Conservation (phyloP, 108 stramenopile species). For the Cylindrotheca fusiformis region DNA sequence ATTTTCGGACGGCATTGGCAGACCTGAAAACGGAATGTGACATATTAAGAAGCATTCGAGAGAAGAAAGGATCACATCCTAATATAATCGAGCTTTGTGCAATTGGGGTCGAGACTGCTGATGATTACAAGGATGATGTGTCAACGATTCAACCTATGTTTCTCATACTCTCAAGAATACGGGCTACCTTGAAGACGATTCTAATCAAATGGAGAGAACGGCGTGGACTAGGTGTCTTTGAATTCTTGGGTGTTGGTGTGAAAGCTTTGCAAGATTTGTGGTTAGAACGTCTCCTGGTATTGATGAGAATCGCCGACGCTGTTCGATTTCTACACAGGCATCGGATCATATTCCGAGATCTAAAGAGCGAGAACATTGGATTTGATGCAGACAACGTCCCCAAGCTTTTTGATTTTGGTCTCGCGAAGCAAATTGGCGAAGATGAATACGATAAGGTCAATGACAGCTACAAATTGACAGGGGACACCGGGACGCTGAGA, state of each 20-base stretch:
- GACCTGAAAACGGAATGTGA: not conserved
- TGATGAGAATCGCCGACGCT: conserved; percentile 21
- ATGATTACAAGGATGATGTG: not conserved
- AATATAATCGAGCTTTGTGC: conserved; percentile 28
- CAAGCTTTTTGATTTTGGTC: conserved; percentile 36
- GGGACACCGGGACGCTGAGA: conserved; percentile 13
- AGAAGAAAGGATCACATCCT: not conserved
- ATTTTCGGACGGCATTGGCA: not conserved
- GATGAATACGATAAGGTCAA: conserved; percentile 3
- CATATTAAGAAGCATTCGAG: not conserved
- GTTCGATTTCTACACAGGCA: conserved; percentile 20
- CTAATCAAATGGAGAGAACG: conserved; percentile 49
- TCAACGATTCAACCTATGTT: conserved; percentile 39
- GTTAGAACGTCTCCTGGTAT: conserved; percentile 16
- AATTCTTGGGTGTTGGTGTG: conserved; percentile 1
- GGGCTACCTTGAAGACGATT: conserved; percentile 25
- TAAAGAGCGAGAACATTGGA: conserved; percentile 21
- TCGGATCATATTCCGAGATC: conserved; percentile 24
- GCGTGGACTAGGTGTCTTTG: not conserved
- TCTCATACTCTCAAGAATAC: conserved; percentile 42
- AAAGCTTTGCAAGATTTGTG: conserved; percentile 1
- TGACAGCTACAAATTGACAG: conserved; percentile 9
- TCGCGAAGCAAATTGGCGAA: conserved; percentile 21
- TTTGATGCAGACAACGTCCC: conserved; percentile 14
- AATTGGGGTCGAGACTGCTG: not conserved